These are phyloP conservation scores for Ilex paraguariensis DNA, from an alignment of 305 asterid genomes.

Conservation along the genomic window DNA sequence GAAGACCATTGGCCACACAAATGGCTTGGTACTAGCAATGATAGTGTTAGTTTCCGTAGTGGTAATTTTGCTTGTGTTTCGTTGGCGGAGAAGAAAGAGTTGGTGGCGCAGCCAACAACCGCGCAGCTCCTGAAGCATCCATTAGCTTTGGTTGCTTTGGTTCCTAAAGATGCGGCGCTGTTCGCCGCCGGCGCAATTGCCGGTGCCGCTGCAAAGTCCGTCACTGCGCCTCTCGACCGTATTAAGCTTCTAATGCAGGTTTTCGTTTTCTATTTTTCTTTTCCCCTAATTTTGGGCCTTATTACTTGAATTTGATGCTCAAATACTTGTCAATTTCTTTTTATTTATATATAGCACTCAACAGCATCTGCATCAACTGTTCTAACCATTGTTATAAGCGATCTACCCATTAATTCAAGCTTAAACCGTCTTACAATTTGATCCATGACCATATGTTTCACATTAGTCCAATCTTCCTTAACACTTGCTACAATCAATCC, in stretches of 20 bases:
- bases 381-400: too few species aligned
- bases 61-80: conserved; percentile 62
- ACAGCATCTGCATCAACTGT: too few species aligned
- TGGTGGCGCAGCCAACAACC: conserved; percentile 34
- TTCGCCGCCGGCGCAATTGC: conserved; percentile 93
- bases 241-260: conserved; percentile 93
- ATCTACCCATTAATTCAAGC: too few species aligned
- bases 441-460: too few species aligned
- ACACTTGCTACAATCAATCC: too few species aligned
- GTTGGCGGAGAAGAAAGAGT: conserved; percentile 44
- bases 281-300: background rate
- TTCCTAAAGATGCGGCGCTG: conserved; percentile 74
- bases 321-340: too few species aligned
- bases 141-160: conserved; percentile 65
- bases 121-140: conserved; percentile 76
- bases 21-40: conserved; percentile 16
- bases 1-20: conserved; percentile 12
- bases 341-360: too few species aligned
- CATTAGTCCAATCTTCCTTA: too few species aligned
- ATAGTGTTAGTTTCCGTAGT: conserved; percentile 14
- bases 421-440: too few species aligned
- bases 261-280: background rate
- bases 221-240: conserved; percentile 94
- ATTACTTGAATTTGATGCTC: too few species aligned
- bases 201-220: conserved; percentile 82